These are phyloP conservation scores for Boletus fagicola DNA, from an alignment of 768 basidiomycete species.

Conservation along the genomic window DNA sequence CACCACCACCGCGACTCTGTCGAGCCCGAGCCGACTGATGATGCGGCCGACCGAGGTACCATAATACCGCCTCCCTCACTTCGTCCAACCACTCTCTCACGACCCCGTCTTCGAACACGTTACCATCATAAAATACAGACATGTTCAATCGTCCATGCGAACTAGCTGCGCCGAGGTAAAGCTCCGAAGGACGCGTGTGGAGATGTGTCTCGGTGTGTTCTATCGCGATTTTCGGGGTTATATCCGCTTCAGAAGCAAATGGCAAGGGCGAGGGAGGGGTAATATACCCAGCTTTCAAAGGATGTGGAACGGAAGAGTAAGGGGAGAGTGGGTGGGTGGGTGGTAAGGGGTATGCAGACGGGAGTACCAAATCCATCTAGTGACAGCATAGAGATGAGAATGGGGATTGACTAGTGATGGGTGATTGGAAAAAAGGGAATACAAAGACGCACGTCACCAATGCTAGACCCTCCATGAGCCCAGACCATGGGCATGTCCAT, in stretches of 20 bases:
- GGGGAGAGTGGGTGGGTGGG: constrained; percentile 26
- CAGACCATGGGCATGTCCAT: constrained; percentile 4
- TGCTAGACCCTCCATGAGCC: constrained; percentile 17
- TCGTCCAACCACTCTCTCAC: constrained; percentile 51
- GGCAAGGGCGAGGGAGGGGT: background rate
- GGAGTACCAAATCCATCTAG: constrained; percentile 37
- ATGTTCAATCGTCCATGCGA: constrained; percentile 34
- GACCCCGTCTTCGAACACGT: constrained; percentile 42
- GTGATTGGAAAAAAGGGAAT: background rate
- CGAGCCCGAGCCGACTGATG: background rate
- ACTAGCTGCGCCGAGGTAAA: constrained; percentile 43
- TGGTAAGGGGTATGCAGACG: constrained; percentile 37
- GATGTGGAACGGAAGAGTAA: constrained; percentile 16
- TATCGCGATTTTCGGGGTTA: constrained; percentile 12
- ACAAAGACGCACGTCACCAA: constrained; percentile 30
- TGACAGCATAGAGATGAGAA: background rate
- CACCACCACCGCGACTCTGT: too few species aligned
- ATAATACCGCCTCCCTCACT: constrained; percentile 34
- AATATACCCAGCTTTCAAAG: constrained; percentile 7
- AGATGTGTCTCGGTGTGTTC: constrained; percentile 23
- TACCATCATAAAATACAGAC: constrained; percentile 40
- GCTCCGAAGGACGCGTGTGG: constrained; percentile 44
- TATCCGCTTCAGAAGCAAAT: background rate
- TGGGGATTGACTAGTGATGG: too few species aligned
- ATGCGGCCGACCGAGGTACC: constrained; percentile 29